phyloP scores from a whole-genome alignment of 345 rosid species.

The Sonneratia caseolaris region DNA sequence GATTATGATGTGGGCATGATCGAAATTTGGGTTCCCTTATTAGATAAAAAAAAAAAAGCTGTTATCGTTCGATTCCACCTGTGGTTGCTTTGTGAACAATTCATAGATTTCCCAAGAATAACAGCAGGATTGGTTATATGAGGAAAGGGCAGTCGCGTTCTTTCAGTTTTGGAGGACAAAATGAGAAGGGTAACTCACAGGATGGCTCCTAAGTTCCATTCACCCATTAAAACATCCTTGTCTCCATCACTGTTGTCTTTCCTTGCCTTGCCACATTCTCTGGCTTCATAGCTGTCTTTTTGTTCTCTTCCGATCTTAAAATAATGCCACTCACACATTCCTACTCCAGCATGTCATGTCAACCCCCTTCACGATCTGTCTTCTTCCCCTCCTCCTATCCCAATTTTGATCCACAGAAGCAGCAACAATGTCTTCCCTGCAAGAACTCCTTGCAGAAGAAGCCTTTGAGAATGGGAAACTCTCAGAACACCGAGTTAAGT shows the following conservation, averaged over 20 bases:
- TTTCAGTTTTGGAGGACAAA: background rate
- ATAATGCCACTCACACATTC: background rate
- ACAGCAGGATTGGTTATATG: background rate
- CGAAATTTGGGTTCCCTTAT: no score
- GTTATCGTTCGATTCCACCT: no score
- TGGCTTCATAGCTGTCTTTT: constrained; percentile 1
- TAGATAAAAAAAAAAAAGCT: no score
- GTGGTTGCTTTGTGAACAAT: background rate
- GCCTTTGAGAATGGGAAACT: constrained; percentile 20
- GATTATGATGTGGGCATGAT: no score
- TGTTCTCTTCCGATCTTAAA: constrained; percentile 1
- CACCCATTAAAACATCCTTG: background rate
- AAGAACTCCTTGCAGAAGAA: constrained; percentile 35
- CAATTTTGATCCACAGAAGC: constrained; percentile 8
- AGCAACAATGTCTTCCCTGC: constrained; percentile 25
- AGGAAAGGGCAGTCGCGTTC: background rate
- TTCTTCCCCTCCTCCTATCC: constrained; percentile 6
- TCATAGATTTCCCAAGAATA: background rate
- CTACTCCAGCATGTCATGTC: background rate
- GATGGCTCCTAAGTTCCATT: background rate
- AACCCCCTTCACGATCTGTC: background rate
- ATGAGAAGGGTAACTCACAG: background rate
- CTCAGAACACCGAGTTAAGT: background rate
- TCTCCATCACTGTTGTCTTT: background rate
- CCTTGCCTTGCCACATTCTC: background rate